These are phyloP conservation scores for Fraxinus baroniana DNA, from an alignment of 305 asterid species.

Conservation along the genomic window DNA sequence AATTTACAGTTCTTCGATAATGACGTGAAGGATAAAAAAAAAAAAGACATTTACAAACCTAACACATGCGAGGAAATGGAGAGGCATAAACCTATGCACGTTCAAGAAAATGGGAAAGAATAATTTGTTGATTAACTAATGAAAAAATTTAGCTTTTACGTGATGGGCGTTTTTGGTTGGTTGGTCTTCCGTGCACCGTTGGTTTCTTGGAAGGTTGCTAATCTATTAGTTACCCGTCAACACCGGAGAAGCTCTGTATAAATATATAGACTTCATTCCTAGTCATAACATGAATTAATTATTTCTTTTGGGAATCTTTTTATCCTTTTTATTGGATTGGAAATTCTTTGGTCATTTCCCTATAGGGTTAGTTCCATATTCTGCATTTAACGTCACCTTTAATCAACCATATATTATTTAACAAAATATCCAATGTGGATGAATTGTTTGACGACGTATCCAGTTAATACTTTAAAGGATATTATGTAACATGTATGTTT, in stretches of 20 bases:
- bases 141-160: neutral
- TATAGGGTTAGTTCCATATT: neutral
- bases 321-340: neutral
- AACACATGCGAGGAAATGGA: slow-evolving; percentile 24
- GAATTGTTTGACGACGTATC: neutral
- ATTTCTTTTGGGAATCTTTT: neutral
- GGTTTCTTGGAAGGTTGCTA: slow-evolving; percentile 47
- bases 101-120: slow-evolving; percentile 12
- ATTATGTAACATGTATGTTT: no score
- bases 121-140: neutral
- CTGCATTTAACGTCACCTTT: neutral
- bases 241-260: slow-evolving; percentile 33
- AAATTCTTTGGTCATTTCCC: neutral
- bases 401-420: neutral
- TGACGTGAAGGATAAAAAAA: neutral
- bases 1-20: slow-evolving; percentile 10
- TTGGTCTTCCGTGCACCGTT: slow-evolving; percentile 51
- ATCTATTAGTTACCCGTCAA: slow-evolving; percentile 43
- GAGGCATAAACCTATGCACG: slow-evolving; percentile 29
- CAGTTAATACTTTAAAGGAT: no score
- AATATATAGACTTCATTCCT: neutral
- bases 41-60: slow-evolving; percentile 29
- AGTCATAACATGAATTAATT: neutral
- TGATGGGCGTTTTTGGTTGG: slow-evolving; percentile 16
- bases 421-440: neutral